Evolutionary conservation across 2,329 filamentous ascomycete species (phyloP).

Genomic region (Talaromyces sp.): DNA sequence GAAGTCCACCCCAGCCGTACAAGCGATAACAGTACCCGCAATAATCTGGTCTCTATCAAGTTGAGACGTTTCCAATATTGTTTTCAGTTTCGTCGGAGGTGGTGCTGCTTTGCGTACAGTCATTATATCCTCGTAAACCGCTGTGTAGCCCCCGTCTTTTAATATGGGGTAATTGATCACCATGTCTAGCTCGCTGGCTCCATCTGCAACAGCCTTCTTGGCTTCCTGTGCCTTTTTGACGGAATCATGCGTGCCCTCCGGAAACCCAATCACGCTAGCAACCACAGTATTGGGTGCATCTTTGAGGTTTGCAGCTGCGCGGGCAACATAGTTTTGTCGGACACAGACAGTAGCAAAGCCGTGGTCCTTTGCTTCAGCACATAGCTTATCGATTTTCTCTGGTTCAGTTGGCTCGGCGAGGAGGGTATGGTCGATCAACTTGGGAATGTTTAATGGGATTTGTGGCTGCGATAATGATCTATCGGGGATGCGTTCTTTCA

Average conservation of each 20-base stretch:
- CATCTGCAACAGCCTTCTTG: constrained; percentile 50
- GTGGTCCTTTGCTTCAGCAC: constrained; percentile 55
- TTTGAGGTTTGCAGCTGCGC: constrained; percentile 52
- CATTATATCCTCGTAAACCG: constrained; percentile 57
- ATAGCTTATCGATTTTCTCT: constrained; percentile 56
- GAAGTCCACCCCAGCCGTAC: constrained; percentile 58
- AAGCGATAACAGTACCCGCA: constrained; percentile 56
- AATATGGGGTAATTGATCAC: constrained; percentile 60
- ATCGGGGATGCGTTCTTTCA: constrained; percentile 30
- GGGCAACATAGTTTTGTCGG: constrained; percentile 55
- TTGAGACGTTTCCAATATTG: constrained; percentile 63
- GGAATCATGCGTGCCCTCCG: constrained; percentile 59
- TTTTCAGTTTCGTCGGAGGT: constrained; percentile 51
- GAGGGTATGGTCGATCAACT: constrained; percentile 49
- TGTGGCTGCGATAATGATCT: constrained; percentile 27
- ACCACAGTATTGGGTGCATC: constrained; percentile 51
- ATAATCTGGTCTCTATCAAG: constrained; percentile 54
- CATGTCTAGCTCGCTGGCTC: constrained; percentile 61
- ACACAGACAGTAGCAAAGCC: constrained; percentile 58
- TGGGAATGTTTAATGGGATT: constrained; percentile 31
- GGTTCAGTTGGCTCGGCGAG: constrained; percentile 47
- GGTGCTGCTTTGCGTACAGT: constrained; percentile 54
- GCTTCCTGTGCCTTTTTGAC: constrained; percentile 57
- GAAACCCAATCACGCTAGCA: constrained; percentile 63
- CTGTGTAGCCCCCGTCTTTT: constrained; percentile 47